Conservation (phyloP, 2,329 filamentous ascomycete genomes). For the Penicillium sp. region DNA sequence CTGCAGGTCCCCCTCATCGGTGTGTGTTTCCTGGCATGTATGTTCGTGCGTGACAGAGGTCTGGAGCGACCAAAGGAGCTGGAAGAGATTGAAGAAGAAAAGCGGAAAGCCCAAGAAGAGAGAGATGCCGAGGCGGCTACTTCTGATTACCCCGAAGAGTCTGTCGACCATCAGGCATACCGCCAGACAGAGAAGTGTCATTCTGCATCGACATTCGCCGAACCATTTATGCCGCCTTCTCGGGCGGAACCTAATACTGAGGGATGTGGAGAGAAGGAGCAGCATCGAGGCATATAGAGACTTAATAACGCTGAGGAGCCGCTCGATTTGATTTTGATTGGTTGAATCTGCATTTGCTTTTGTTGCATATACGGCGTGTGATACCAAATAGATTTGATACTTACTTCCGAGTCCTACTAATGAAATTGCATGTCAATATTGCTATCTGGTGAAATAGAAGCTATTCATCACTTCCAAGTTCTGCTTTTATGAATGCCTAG, state of each 20-base stretch:
- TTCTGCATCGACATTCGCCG: constrained; percentile 14
- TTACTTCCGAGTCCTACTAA: neutral
- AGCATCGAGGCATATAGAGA: neutral
- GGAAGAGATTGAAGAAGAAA: constrained; percentile 24
- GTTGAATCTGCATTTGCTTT: constrained; percentile 1
- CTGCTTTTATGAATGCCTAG: neutral
- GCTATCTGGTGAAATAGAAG: neutral
- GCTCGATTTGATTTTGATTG: neutral
- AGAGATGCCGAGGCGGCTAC: constrained; percentile 17
- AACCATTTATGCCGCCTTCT: constrained; percentile 13
- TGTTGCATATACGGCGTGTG: constrained; percentile 9
- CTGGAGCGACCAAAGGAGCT: constrained; percentile 38
- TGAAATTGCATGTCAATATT: neutral
- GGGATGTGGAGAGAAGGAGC: neutral
- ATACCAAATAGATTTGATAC: constrained; percentile 3
- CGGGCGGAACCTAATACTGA: constrained; percentile 3
- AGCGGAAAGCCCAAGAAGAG: constrained; percentile 28
- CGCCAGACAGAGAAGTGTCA: constrained; percentile 9
- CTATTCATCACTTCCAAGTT: neutral
- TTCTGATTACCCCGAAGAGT: constrained; percentile 1
- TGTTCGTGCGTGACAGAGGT: constrained; percentile 53
- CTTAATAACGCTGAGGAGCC: neutral
- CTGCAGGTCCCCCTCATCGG: constrained; percentile 55
- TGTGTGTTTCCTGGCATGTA: constrained; percentile 48
- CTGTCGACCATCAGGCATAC: neutral